Percentiles rank a stretch among this genome's conserved stretches.
These are phyloP conservation scores for Lactarius sp. DNA, from an alignment of 768 basidiomycete genomes.

Conservation along the genomic window DNA sequence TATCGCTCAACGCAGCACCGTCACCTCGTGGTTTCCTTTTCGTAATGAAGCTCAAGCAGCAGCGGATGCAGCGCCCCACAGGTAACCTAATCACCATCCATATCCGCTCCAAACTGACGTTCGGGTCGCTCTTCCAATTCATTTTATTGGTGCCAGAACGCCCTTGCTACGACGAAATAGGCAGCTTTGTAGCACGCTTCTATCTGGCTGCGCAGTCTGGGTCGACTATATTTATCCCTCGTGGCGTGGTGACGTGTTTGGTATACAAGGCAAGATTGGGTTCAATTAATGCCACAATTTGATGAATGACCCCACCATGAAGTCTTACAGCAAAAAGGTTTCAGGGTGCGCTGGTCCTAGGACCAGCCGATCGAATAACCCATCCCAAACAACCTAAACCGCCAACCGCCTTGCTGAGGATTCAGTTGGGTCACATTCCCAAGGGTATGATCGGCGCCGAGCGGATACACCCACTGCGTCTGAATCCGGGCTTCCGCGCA, in stretches of 20 bases:
- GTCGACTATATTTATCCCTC: not conserved
- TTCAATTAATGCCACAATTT: conserved; percentile 9
- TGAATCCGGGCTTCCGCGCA: conserved; percentile 9
- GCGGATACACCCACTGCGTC: conserved; percentile 11
- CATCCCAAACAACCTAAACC: conserved; percentile 10
- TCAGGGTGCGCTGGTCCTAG: conserved; percentile 6
- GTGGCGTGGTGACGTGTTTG: conserved; percentile 7
- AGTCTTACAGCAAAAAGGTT: not conserved
- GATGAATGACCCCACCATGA: conserved; percentile 7
- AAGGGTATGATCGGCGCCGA: conserved; percentile 20
- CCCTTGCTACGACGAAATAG: not conserved
- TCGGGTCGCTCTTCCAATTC: not conserved
- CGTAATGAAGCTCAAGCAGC: conserved; percentile 5
- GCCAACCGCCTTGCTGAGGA: conserved; percentile 10
- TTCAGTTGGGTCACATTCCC: conserved; percentile 16
- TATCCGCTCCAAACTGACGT: not conserved
- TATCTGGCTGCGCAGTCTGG: not conserved
- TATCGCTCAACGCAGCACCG: not conserved
- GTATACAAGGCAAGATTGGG: conserved; percentile 5
- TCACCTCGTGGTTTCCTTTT: conserved; percentile 14
- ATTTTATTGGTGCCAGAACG: not conserved
- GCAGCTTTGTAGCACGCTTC: conserved; percentile 7
- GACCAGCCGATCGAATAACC: conserved; percentile 10
- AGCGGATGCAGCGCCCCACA: conserved; percentile 5
- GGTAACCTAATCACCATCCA: conserved; percentile 14